These are phyloP conservation scores for Physcia stellaris DNA, from an alignment of 495 filamentous ascomycete species.

Conservation along the genomic window DNA sequence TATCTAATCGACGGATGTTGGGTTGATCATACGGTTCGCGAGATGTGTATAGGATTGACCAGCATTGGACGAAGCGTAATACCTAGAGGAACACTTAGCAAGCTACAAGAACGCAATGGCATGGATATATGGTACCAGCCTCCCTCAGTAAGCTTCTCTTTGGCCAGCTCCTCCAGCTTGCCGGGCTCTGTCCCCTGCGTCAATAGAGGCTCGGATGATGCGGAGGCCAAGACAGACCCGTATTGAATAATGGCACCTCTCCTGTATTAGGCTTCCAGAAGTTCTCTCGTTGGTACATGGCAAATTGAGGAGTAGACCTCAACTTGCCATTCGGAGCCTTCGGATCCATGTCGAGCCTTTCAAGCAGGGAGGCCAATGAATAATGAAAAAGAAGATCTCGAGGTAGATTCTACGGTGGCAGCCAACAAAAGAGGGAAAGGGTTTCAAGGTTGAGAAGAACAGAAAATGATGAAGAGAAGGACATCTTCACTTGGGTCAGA, in stretches of 20 bases:
- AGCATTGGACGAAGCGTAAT: slow-evolving; percentile 54
- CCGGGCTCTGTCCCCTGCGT: slow-evolving; percentile 28
- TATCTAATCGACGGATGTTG: neutral
- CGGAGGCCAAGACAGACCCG: slow-evolving; percentile 16
- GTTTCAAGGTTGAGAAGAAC: too few species aligned
- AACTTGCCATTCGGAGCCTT: slow-evolving; percentile 41
- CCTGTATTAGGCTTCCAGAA: slow-evolving; percentile 46
- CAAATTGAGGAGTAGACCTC: slow-evolving; percentile 46
- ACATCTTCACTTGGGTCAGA: too few species aligned
- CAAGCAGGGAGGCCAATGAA: too few species aligned
- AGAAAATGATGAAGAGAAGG: too few species aligned
- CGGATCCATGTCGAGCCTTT: too few species aligned
- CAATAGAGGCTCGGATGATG: neutral
- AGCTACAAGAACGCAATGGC: too few species aligned
- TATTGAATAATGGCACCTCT: slow-evolving; percentile 43
- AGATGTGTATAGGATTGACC: slow-evolving; percentile 52
- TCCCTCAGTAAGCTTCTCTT: slow-evolving; percentile 35
- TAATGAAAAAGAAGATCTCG: too few species aligned
- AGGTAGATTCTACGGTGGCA: too few species aligned
- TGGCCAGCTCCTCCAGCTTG: slow-evolving; percentile 44
- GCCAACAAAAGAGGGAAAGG: too few species aligned
- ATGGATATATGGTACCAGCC: slow-evolving; percentile 35
- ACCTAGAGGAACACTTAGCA: slow-evolving; percentile 24
- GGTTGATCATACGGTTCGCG: slow-evolving; percentile 35
- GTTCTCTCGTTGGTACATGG: slow-evolving; percentile 46